A percentile compares a stretch with the other conserved stretches of the same genome.
phyloP scores from a whole-genome alignment of 805 yeast species.

The Maudiozyma serrabonitensis region DNA sequence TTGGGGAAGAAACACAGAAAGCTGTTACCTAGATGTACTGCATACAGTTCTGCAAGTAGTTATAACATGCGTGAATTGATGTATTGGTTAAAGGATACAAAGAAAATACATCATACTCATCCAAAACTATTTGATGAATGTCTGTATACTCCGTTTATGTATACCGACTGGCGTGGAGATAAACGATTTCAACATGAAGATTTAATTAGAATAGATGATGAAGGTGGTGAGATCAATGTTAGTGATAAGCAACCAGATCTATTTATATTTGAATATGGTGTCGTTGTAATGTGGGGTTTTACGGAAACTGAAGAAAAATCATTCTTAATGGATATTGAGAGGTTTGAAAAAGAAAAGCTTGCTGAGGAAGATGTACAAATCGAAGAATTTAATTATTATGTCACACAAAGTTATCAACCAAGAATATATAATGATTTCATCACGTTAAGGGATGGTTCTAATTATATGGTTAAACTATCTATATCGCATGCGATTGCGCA shows the following conservation, averaged over 20 bases:
- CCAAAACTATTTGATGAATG: conserved; percentile 94
- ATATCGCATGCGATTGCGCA: conserved; percentile 95
- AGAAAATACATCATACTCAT: conserved; percentile 59
- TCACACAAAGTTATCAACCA: conserved; percentile 90
- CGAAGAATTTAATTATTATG: conserved; percentile 91
- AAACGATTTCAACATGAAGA: conserved; percentile 35
- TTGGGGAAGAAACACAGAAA: conserved; percentile 70
- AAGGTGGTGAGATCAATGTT: conserved; percentile 90
- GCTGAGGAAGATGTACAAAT: conserved; percentile 77
- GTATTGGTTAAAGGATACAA: conserved; percentile 76
- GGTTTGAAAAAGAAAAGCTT: conserved; percentile 83
- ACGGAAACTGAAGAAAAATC: conserved; percentile 72
- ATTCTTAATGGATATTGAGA: conserved; percentile 75
- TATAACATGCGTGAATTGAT: conserved; percentile 81
- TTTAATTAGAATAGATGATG: conserved; percentile 71
- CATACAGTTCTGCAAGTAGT: conserved; percentile 91
- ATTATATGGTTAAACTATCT: conserved; percentile 85
- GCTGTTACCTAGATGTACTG: conserved; percentile 84
- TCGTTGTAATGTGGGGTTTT: conserved; percentile 95
- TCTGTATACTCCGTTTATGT: conserved; percentile 79
- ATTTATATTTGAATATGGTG: conserved; percentile 92
- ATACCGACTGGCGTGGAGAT: conserved; percentile 66
- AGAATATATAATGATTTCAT: conserved; percentile 92
- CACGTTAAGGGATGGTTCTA: conserved; percentile 77
- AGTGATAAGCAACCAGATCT: conserved; percentile 69